Evolutionary conservation across 306 rosid species (phyloP).

Genomic region (Adenanthera pavonina): DNA sequence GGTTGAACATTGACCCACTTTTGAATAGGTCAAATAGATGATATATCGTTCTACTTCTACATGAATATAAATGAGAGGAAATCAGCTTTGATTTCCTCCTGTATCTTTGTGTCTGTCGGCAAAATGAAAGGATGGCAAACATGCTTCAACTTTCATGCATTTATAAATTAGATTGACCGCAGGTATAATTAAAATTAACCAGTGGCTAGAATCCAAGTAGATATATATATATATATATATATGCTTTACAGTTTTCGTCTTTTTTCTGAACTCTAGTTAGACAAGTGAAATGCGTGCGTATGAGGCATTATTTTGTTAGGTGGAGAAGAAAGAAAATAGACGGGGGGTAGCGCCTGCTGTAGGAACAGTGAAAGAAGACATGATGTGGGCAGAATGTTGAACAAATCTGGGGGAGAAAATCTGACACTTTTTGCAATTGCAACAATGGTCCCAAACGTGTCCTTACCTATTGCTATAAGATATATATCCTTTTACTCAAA

Average conservation of each 20-base stretch:
- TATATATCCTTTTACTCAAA: not conserved
- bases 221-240: too few relatives aligned
- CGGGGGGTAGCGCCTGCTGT: too few relatives aligned
- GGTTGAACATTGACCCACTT: constrained; percentile 38
- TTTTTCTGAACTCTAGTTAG: not conserved
- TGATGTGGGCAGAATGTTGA: constrained; percentile 37
- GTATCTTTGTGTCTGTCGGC: constrained; percentile 3
- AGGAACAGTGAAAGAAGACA: constrained; percentile 45
- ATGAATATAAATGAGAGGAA: constrained; percentile 28
- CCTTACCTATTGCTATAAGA: too few relatives aligned
- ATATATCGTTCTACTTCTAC: too few relatives aligned
- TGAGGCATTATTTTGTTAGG: not conserved
- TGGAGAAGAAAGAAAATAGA: too few relatives aligned
- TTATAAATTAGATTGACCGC: not conserved
- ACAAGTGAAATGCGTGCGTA: not conserved
- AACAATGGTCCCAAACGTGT: constrained; percentile 40
- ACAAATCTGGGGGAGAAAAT: constrained; percentile 44
- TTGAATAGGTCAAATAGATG: constrained; percentile 30
- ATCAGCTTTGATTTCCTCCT: not conserved
- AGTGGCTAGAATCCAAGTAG: too few relatives aligned
- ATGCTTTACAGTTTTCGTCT: not conserved
- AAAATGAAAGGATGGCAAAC: not conserved
- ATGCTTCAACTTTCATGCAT: not conserved
- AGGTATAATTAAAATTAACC: too few relatives aligned
- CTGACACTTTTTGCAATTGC: constrained; percentile 19